Evolutionary conservation across 202 grass and related monocot species (phyloP).

Genomic region (Alloteropsis angusta): DNA sequence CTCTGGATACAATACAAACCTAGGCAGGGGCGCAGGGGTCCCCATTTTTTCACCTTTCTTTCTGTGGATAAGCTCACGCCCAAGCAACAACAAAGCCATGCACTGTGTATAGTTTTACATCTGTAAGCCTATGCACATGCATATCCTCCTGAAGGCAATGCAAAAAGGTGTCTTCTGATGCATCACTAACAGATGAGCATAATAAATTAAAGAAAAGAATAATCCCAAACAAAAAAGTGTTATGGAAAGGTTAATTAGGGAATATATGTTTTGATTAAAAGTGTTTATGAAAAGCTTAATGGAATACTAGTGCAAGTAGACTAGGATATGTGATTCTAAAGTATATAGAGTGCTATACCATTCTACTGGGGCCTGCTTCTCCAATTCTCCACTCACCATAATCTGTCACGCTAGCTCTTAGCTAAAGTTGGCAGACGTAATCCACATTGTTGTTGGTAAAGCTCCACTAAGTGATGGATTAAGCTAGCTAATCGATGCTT

Average conservation of each 20-base stretch:
- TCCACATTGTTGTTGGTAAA: conserved; percentile 35
- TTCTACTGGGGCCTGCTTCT: conserved; percentile 12
- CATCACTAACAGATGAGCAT: background rate
- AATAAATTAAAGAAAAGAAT: conserved; percentile 21
- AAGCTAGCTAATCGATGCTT: conserved; percentile 26
- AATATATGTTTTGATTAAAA: conserved; percentile 44
- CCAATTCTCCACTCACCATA: background rate
- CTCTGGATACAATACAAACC: background rate
- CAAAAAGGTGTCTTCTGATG: background rate
- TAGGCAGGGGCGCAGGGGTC: background rate
- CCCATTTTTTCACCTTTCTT: background rate
- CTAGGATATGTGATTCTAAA: conserved; percentile 26
- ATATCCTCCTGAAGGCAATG: background rate
- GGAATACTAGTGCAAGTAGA: conserved; percentile 5
- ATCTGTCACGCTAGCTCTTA: conserved; percentile 22
- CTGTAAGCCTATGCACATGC: background rate
- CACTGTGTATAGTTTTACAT: background rate
- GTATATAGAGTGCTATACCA: background rate
- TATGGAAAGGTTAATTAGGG: conserved; percentile 14
- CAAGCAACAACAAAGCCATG: conserved; percentile 6
- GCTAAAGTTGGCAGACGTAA: conserved; percentile 38
- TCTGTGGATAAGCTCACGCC: conserved; percentile 17
- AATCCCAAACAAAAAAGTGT: conserved; percentile 22
- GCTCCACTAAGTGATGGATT: conserved; percentile 39
- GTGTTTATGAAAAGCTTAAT: conserved; percentile 1